Percentiles rank a stretch among this genome's conserved stretches.
These are phyloP conservation scores for Podaxis rugospora DNA, from an alignment of 768 basidiomycete genomes.

Conservation along the genomic window DNA sequence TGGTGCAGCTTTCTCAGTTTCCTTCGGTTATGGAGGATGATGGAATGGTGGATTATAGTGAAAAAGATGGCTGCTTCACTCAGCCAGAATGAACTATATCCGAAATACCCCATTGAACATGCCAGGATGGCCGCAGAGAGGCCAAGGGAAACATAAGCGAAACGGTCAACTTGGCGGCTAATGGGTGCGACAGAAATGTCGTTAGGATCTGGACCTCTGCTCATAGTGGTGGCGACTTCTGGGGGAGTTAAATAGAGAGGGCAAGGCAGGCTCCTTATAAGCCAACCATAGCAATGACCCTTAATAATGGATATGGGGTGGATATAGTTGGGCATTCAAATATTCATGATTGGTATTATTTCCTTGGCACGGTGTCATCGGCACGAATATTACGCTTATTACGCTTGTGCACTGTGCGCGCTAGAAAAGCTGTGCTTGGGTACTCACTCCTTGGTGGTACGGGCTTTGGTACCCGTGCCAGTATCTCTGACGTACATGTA, in stretches of 20 bases:
- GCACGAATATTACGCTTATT: too few species aligned
- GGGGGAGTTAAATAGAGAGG: neutral
- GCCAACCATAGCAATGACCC: neutral
- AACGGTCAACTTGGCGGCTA: neutral
- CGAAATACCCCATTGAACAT: neutral
- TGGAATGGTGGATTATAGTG: neutral
- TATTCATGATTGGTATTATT: too few species aligned
- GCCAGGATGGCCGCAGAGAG: neutral
- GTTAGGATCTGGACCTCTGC: neutral
- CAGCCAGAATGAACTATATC: neutral
- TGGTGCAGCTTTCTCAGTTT: neutral
- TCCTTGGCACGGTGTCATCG: too few species aligned
- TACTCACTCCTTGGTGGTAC: too few species aligned
- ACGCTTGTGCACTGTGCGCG: too few species aligned
- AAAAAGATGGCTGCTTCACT: neutral
- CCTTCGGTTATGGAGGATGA: neutral
- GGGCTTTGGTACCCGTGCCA: too few species aligned
- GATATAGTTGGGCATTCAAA: too few species aligned
- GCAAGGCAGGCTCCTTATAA: neutral
- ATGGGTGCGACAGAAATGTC: neutral
- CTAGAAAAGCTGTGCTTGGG: too few species aligned
- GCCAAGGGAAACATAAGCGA: neutral
- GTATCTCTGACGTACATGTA: too few species aligned
- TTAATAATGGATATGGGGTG: neutral
- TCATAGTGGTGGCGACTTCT: neutral